phyloP scores from a whole-genome alignment of 768 basidiomycete genomes.

The Gloeopeniophorella convolvens region DNA sequence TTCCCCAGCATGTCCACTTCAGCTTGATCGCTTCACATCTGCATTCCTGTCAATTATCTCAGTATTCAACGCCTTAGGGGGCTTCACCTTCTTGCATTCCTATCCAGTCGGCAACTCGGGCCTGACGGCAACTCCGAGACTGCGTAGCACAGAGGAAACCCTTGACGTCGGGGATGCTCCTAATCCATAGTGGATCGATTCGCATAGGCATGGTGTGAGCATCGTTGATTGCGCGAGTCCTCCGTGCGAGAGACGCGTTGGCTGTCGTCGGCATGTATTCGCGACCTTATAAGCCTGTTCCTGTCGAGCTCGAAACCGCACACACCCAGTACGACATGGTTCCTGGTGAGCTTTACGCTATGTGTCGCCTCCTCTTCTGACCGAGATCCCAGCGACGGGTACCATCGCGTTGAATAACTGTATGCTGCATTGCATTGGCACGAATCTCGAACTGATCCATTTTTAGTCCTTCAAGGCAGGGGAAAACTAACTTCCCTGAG shows the following conservation, averaged over 20 bases:
- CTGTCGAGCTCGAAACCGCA: not conserved
- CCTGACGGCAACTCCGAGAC: slow-evolving; percentile 2
- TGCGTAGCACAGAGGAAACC: not conserved
- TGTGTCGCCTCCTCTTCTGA: slow-evolving; percentile 1
- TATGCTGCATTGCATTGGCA: not conserved
- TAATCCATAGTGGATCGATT: slow-evolving; percentile 8
- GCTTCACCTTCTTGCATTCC: not conserved
- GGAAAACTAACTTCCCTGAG: slow-evolving; percentile 30
- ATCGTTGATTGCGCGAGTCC: slow-evolving; percentile 5
- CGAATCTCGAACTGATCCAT: not conserved
- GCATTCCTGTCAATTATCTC: slow-evolving; percentile 8
- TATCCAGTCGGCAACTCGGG: slow-evolving; percentile 3
- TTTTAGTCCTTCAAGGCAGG: slow-evolving; percentile 34
- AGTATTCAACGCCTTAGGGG: too few relatives aligned
- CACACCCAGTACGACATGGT: slow-evolving; percentile 6
- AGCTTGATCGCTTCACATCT: slow-evolving; percentile 3
- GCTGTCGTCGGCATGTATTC: not conserved
- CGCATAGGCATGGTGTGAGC: not conserved
- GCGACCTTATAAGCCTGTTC: slow-evolving; percentile 11
- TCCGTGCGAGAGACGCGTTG: not conserved
- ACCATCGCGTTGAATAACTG: slow-evolving; percentile 22
- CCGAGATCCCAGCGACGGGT: slow-evolving; percentile 8
- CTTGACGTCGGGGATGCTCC: slow-evolving; percentile 7
- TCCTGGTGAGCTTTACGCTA: slow-evolving; percentile 8
- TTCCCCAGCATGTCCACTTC: slow-evolving; percentile 5